phyloP scores from a whole-genome alignment of 1,284 basidiomycete species.

The Ganoderma leucocontextum region DNA sequence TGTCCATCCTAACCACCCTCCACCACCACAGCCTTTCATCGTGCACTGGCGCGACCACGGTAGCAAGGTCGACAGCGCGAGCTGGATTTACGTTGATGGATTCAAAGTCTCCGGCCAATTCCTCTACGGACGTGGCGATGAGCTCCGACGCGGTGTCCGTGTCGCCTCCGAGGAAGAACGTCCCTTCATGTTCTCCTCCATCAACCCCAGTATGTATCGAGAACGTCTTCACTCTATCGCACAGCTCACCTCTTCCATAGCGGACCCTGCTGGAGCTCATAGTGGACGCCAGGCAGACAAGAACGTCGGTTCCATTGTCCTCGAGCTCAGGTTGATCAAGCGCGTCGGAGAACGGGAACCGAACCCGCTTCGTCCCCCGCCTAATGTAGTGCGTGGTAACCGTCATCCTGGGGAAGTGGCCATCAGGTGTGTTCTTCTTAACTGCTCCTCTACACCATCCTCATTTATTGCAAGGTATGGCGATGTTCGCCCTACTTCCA shows the following conservation, averaged over 20 bases:
- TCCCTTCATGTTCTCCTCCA: constrained; percentile 63
- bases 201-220: constrained; percentile 40
- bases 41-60: constrained; percentile 70
- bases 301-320: constrained; percentile 59
- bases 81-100: constrained; percentile 68
- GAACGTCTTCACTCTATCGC: constrained; percentile 3
- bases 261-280: not conserved
- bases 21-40: constrained; percentile 53
- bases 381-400: constrained; percentile 30
- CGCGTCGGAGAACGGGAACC: constrained; percentile 40
- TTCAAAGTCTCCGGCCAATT: constrained; percentile 65
- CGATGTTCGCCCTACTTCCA: constrained; percentile 14
- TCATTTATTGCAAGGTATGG: constrained; percentile 22
- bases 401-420: constrained; percentile 32
- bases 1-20: constrained; percentile 4
- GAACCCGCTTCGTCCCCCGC: constrained; percentile 32
- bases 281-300: constrained; percentile 30
- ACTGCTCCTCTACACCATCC: constrained; percentile 6
- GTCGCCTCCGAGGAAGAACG: constrained; percentile 45
- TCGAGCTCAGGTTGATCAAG: constrained; percentile 62
- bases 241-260: not conserved
- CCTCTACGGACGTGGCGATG: constrained; percentile 58
- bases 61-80: constrained; percentile 57
- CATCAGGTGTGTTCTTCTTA: constrained; percentile 23
- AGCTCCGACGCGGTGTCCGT: constrained; percentile 49